Conservation (phyloP, 2,329 filamentous ascomycete genomes). For the Coniochaeta sp. region DNA sequence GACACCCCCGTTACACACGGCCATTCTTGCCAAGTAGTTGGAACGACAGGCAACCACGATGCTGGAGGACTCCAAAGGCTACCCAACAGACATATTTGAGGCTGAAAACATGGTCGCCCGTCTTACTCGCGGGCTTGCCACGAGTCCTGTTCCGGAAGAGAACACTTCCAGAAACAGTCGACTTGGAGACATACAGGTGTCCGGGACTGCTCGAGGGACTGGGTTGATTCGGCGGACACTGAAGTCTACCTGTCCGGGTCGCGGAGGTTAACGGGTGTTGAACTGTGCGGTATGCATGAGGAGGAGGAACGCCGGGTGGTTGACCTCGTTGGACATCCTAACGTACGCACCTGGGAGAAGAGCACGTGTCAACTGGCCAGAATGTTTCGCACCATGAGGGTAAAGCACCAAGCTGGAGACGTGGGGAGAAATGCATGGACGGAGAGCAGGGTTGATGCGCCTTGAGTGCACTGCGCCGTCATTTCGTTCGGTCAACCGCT, state of each 20-base stretch:
- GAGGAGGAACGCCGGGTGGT: background rate
- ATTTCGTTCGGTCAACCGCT: background rate
- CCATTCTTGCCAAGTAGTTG: too few species aligned
- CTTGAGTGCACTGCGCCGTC: background rate
- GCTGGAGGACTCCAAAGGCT: too few species aligned
- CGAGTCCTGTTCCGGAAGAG: background rate
- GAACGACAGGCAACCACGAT: too few species aligned
- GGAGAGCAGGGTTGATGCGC: background rate
- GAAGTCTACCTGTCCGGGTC: background rate
- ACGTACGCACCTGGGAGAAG: background rate
- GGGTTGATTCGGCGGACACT: background rate
- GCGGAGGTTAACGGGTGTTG: background rate
- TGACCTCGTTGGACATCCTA: background rate
- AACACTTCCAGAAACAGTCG: background rate
- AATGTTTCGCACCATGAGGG: background rate
- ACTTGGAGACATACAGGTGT: background rate
- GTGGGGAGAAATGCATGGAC: background rate
- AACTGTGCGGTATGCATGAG: background rate
- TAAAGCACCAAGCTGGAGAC: background rate
- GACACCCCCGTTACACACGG: too few species aligned
- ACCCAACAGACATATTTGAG: too few species aligned
- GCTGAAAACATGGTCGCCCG: too few species aligned
- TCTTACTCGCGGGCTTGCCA: background rate
- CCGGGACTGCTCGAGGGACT: background rate
- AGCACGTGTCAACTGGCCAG: conserved; percentile 1